Evolutionary conservation across 768 basidiomycete genomes (phyloP), one percentile per base, ranked within the genome.

Genomic region (Leccinellum rugosiceps): DNA sequence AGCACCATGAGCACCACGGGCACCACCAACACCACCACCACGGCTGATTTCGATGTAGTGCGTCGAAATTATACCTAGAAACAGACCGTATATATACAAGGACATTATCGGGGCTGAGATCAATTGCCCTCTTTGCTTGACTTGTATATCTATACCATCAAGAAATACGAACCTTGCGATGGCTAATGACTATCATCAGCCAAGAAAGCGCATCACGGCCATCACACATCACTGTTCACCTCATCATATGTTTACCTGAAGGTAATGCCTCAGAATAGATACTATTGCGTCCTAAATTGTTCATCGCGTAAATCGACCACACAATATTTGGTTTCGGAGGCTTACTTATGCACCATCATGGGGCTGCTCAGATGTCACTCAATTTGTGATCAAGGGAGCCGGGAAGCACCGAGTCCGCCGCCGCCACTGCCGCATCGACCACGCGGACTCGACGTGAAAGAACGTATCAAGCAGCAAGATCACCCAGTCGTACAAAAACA

Each of bases 31-130:
- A 58, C 52, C 58, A 48, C 56, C 52, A 38, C 4, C 4, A 30
- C 13, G 3, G 15, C 21, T 6, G n/a, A 21, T 23, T 35, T 28
- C 10, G 45, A 14, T 46, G 45, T 4, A 46, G 45, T 25, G 23
- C 15, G 15, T 30, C 8, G 38, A 11, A 31, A 21, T 1, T 48
- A 60, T 58, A 53, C 26, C 28, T 34, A 13, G 31, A 28, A 15
- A 49, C 48, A 4, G 35, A 35, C 17, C 26, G 11, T 63, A 44
- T 66, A 67, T 51, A 61, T 41, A 51, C 30, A 17, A 31, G 11
- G 3, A n/a, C 25, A n/a, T 32, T 14, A 13, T 57, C 17, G 28
- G n/a, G 26, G 10, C 9, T 4, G 14, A 44, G 10, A n/a, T 34
- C 23, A 19, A 34, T 19, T 21, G 14, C 14, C 9, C n/a, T 44